Base-by-base conservation (phyloP, 345 rosid genomes). In the Dipteronia dyeriana region DNA sequence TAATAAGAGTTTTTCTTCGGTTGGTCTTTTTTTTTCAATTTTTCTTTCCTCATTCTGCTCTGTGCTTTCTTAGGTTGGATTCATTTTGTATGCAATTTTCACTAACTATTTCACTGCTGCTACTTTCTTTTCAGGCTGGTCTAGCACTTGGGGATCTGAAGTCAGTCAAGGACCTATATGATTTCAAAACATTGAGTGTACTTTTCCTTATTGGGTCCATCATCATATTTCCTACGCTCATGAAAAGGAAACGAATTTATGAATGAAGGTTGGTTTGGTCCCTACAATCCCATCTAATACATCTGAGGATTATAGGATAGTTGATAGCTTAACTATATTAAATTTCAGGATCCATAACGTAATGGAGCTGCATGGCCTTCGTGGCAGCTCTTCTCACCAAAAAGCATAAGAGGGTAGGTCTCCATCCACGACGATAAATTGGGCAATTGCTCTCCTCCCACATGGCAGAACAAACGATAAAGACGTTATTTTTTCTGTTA, bases 141-240 rank as follows among this genome's bases (percentile, higher is more conserved):
- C 95, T 91, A 25, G 97, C 92, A 13, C 90, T 94, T 49, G 97
- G 95, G 64, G 97, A 91, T 81, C 95, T 94, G 67, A 86, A 86
- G 83, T 94, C 95, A 39, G 87, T 93, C 38, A 93, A 88, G 87
- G 97, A 91, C 76, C 86, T 93, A 7, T 93, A 93, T 29, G 97
- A 93, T 87, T 91, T 87, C 76, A 93, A 89, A 82, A 93, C 98
- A 7, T 66, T 90, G 81, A 81, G 85, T 1, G 87, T 91, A 81
- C 94, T 93, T 62, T 93, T 93, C 86, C 91, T 91, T 19, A 91
- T 91, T 2, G 97, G 98, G 7, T 81, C 89, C 19, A 61, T 91
- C 82, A 84, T 88, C 61, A 87, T 93, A 63, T 61, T 90, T 61
- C 98, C 97, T 31, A 90, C 97, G 23, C 86, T 93, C 69, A 75